phyloP scores from a whole-genome alignment of 805 yeast species.

The Wickerhamomyces rabaulensis region DNA sequence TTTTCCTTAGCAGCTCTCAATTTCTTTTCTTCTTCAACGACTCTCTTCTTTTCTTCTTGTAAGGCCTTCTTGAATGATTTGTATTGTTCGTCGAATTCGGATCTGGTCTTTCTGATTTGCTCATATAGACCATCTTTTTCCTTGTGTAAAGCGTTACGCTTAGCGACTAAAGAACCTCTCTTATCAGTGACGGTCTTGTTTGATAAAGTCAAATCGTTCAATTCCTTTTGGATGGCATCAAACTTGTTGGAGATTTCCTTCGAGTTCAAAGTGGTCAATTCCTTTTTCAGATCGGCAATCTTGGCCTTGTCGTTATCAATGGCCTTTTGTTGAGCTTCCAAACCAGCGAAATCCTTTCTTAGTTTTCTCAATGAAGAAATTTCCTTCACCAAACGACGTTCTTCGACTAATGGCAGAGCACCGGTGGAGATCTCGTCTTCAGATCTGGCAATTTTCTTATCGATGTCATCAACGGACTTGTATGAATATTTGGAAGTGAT shows the following conservation, averaged over 20 bases:
- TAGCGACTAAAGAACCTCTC: slow-evolving; percentile 56
- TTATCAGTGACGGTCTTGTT: slow-evolving; percentile 61
- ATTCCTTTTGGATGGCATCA: slow-evolving; percentile 61
- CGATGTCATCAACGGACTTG: slow-evolving; percentile 65
- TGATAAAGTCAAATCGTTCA: slow-evolving; percentile 58
- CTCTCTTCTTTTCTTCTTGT: slow-evolving; percentile 70
- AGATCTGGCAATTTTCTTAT: slow-evolving; percentile 54
- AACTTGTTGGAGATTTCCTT: slow-evolving; percentile 64
- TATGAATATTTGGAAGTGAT: slow-evolving; percentile 66
- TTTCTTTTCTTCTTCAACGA: slow-evolving; percentile 48
- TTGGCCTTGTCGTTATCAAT: slow-evolving; percentile 76
- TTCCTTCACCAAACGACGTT: slow-evolving; percentile 80
- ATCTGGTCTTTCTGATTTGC: slow-evolving; percentile 61
- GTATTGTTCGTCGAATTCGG: slow-evolving; percentile 71
- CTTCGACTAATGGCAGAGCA: slow-evolving; percentile 80
- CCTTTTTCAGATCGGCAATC: slow-evolving; percentile 68
- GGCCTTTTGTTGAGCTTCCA: slow-evolving; percentile 70
- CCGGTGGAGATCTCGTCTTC: slow-evolving; percentile 79
- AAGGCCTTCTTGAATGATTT: slow-evolving; percentile 63
- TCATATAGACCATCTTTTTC: slow-evolving; percentile 65
- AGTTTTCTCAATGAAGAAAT: slow-evolving; percentile 77
- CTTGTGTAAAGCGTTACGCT: slow-evolving; percentile 62
- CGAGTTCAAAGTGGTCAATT: slow-evolving; percentile 48
- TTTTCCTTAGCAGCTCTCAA: slow-evolving; percentile 42
- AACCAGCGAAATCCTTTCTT: slow-evolving; percentile 67